Base-by-base conservation (phyloP, 1,284 basidiomycete genomes). In the Rhodotorula sp. region DNA sequence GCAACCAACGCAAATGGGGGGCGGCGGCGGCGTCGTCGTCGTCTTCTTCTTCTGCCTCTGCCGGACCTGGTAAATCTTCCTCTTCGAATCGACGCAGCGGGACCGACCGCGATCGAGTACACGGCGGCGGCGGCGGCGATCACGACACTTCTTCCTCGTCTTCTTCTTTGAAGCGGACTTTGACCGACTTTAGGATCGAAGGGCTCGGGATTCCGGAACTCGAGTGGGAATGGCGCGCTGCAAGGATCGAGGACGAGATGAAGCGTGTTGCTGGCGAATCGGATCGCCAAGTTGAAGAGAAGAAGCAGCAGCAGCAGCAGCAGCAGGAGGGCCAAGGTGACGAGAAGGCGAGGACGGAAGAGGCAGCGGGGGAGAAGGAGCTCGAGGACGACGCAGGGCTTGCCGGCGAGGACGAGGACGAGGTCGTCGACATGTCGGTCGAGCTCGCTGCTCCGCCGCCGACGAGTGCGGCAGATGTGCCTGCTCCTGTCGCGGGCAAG, bases 181-280 rank as follows among this genome's bases (percentile, higher is more conserved):
- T 96, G 78, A 95, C 93, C 59, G 94, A 96, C 83, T 97, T 96
- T 86, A 91, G 95, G 82, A 93, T 97, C 79, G 85, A 94, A 77
- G 93, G 90, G 33, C 85, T 96, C 77, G 88, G 91, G 80, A 89
- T 95, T 64, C 80, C 80, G 63, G 78, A 79, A 48, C 70, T 84
- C 29, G 79, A 75, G 12, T 84, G 82, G 84, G 77, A 74, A 44
- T 84, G 83, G 83, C 75, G 71, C 80, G 81, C 48, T 51, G 77
- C 45, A 75, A 80, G 33, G 71, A 91, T 90, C 83, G 81, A 80
- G 89, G 90, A 45, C 42, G 45, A 53, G 60, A 71, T 62, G 55
- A 70, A 17, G 55, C 46, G 30, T 58, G 66, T 53, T 5, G 68
- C 66, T 4, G 66, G 69, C 48, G 62, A 69, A 61, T 62, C 29